These are phyloP conservation scores for Starmerella powellii DNA, from an alignment of 805 yeast species.

Conservation along the genomic window DNA sequence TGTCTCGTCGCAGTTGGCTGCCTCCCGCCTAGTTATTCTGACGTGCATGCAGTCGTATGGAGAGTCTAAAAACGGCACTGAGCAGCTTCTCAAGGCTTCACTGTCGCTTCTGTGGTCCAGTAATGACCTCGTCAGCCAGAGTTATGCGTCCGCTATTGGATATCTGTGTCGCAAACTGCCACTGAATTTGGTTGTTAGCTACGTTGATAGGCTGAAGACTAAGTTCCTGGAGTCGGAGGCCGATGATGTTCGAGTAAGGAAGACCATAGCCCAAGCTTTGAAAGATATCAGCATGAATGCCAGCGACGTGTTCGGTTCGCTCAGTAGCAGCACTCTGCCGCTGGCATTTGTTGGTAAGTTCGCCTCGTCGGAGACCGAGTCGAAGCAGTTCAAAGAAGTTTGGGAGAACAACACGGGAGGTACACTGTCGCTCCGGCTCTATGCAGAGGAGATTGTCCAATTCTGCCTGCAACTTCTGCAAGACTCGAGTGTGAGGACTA, in stretches of 20 bases:
- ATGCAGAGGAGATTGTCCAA: slow-evolving; percentile 52
- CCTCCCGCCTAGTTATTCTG: slow-evolving; percentile 58
- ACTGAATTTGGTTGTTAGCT: slow-evolving; percentile 40
- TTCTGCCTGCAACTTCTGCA: slow-evolving; percentile 40
- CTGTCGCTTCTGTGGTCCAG: slow-evolving; percentile 50
- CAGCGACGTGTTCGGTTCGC: slow-evolving; percentile 50
- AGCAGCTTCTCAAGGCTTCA: slow-evolving; percentile 42
- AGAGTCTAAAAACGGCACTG: slow-evolving; percentile 45
- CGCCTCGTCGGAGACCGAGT: slow-evolving; percentile 38
- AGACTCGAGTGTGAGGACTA: slow-evolving; percentile 44
- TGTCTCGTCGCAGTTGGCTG: slow-evolving; percentile 80
- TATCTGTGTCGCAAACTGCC: slow-evolving; percentile 56
- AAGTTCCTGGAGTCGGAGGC: slow-evolving; percentile 39
- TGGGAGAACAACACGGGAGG: slow-evolving; percentile 81
- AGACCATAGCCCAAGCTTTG: slow-evolving; percentile 38
- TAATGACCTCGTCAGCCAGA: slow-evolving; percentile 57
- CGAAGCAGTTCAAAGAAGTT: slow-evolving; percentile 42
- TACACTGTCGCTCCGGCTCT: slow-evolving; percentile 52
- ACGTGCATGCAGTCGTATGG: slow-evolving; percentile 41
- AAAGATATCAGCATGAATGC: slow-evolving; percentile 44
- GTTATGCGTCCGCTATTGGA: slow-evolving; percentile 74
- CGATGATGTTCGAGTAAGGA: slow-evolving; percentile 4
- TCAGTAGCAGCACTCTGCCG: slow-evolving; percentile 60
- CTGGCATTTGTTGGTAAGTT: slow-evolving; percentile 66
- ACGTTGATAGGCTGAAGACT: slow-evolving; percentile 39